phyloP scores from a whole-genome alignment of 2,329 filamentous ascomycete genomes.

The Cryphonectria naterciae region DNA sequence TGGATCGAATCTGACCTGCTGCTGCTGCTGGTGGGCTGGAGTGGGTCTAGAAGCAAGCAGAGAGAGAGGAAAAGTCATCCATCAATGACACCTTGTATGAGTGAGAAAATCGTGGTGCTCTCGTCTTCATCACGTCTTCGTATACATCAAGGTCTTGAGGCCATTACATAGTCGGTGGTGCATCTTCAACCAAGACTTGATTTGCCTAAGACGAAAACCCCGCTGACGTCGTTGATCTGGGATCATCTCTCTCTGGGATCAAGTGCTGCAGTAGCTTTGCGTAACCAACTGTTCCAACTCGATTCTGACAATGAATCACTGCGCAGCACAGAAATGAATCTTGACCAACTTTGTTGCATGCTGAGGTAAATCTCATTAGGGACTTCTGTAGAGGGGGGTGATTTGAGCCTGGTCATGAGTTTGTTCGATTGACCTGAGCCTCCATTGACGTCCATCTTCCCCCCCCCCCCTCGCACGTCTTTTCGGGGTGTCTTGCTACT shows the following conservation, averaged over 20 bases:
- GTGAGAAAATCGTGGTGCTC: neutral
- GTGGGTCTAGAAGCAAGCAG: too few species aligned
- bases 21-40: too few species aligned
- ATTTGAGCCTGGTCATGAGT: neutral
- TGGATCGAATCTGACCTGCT: neutral
- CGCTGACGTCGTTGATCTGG: slow-evolving; percentile 15
- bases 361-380: neutral
- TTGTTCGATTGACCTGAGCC: neutral
- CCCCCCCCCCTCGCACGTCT: neutral
- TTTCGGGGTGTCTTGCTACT: neutral
- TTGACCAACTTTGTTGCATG: neutral
- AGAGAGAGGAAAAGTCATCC: too few species aligned
- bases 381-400: neutral
- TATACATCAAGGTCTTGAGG: too few species aligned
- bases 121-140: neutral
- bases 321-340: neutral
- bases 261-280: neutral
- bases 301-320: neutral
- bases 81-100: neutral
- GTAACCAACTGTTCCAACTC: neutral
- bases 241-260: neutral
- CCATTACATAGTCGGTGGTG: neutral
- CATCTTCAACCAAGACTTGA: neutral
- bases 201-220: neutral
- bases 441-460: neutral